Evolutionary conservation across 805 yeast genomes (phyloP).

Genomic region (Komagataella pastoris): DNA sequence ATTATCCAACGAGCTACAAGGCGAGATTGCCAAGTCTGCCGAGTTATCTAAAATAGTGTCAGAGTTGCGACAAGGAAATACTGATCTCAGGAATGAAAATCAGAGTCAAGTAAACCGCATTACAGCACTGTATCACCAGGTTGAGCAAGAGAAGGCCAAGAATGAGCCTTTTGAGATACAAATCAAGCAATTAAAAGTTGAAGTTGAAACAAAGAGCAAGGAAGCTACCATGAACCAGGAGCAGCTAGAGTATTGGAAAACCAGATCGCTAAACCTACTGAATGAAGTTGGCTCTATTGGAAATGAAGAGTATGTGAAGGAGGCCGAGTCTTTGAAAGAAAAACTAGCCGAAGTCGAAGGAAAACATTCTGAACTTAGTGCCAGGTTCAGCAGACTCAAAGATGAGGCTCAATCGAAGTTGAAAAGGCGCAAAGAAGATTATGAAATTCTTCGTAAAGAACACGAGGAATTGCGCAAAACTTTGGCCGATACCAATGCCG

Average conservation of each 20-base stretch:
- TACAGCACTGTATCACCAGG: constrained; percentile 24
- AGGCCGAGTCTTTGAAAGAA: constrained; percentile 8
- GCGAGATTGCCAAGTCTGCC: constrained; percentile 31
- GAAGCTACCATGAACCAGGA: constrained; percentile 31
- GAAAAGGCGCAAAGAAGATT: constrained; percentile 13
- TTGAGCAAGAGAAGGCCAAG: constrained; percentile 17
- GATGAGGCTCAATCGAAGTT: constrained; percentile 17
- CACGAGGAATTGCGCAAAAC: constrained; percentile 8
- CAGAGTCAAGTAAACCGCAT: constrained; percentile 16
- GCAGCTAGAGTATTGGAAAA: constrained; percentile 49
- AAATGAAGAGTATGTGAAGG: constrained; percentile 7
- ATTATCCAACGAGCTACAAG: constrained; percentile 16
- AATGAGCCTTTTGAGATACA: constrained; percentile 26
- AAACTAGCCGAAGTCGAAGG: constrained; percentile 4
- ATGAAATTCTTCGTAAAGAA: constrained; percentile 8
- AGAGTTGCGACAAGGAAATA: constrained; percentile 54
- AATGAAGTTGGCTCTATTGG: constrained; percentile 34
- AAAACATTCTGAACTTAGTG: constrained; percentile 5
- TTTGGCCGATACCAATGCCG: constrained; percentile 1
- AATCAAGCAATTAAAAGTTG: constrained; percentile 7
- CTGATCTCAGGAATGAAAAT: constrained; percentile 44
- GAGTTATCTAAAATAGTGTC: constrained; percentile 49
- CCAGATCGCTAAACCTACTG: constrained; percentile 31
- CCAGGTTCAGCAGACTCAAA: constrained; percentile 15
- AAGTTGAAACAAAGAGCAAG: constrained; percentile 29